phyloP scores from a whole-genome alignment of 495 filamentous ascomycete genomes.

The Trypethelium eluteriae region DNA sequence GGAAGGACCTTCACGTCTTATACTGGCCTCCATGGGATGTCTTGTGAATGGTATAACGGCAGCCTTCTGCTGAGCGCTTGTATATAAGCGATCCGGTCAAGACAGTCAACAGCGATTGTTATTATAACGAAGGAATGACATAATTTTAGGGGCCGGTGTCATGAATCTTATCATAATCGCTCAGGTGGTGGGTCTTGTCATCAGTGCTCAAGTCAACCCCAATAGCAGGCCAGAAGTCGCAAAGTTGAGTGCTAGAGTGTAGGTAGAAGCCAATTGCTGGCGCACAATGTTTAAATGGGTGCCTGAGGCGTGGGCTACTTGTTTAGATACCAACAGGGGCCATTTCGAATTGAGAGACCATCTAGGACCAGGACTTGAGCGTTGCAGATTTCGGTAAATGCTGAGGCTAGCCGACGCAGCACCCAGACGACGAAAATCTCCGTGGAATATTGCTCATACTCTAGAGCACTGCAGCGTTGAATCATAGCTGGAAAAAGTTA shows the following conservation, averaged over 20 bases:
- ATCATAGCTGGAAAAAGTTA: not conserved
- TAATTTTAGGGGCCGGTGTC: not conserved
- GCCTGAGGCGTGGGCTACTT: constrained; percentile 1
- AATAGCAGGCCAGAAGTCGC: not conserved
- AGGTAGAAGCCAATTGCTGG: not conserved
- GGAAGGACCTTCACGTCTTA: not conserved
- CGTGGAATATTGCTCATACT: not conserved
- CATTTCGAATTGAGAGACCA: not conserved
- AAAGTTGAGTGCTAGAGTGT: not conserved
- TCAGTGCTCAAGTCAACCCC: not conserved
- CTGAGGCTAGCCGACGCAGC: not conserved
- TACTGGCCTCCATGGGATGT: not conserved
- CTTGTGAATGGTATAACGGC: not conserved
- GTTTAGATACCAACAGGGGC: not conserved
- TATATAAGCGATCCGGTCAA: constrained; percentile 6
- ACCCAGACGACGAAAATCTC: not conserved
- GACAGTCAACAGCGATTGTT: not conserved
- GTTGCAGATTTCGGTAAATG: constrained; percentile 9
- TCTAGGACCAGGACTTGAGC: not conserved
- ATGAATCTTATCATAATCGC: not conserved
- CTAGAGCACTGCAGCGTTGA: not conserved
- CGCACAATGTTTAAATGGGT: not conserved
- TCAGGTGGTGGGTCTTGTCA: not conserved
- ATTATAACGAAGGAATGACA: constrained; percentile 6
- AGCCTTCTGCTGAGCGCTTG: constrained; percentile 6